These are phyloP conservation scores for Ceriops tagal DNA, from an alignment of 345 rosid species.

Conservation along the genomic window DNA sequence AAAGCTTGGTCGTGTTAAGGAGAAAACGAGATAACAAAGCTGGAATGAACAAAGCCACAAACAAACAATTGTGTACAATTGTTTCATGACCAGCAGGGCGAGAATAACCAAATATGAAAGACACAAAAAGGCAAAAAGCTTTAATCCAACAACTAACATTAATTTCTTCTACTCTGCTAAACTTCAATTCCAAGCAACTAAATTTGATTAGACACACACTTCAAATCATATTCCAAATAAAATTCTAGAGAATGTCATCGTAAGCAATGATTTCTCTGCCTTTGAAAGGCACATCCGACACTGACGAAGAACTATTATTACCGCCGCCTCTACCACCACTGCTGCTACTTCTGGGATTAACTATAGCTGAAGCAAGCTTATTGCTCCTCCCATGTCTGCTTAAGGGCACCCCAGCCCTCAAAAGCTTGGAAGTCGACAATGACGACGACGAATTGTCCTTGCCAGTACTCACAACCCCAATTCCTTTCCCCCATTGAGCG, in stretches of 20 bases:
- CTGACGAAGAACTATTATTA: slow-evolving; percentile 10
- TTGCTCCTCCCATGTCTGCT: slow-evolving; percentile 70
- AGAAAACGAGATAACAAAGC: too few relatives aligned
- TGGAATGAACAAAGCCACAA: neutral
- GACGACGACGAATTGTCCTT: slow-evolving; percentile 40
- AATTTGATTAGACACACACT: neutral
- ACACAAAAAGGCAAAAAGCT: neutral
- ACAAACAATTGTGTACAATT: neutral
- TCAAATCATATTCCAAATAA: neutral
- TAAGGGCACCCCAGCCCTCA: slow-evolving; percentile 62
- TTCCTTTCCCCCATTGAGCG: slow-evolving; percentile 69
- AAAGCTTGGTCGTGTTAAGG: too few relatives aligned
- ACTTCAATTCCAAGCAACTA: neutral
- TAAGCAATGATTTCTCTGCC: slow-evolving; percentile 70
- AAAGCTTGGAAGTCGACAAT: slow-evolving; percentile 45
- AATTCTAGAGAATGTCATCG: slow-evolving; percentile 58
- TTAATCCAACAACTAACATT: neutral
- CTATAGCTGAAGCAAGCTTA: slow-evolving; percentile 71
- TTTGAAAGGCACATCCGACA: slow-evolving; percentile 39
- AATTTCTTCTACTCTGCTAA: slow-evolving; percentile 12
- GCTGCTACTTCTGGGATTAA: slow-evolving; percentile 42
- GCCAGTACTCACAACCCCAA: slow-evolving; percentile 31
- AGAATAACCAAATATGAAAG: neutral
- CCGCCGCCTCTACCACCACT: neutral
- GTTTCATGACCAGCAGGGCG: neutral